Conservation (phyloP, 208 protist species). For the Trypanosoma mega region DNA sequence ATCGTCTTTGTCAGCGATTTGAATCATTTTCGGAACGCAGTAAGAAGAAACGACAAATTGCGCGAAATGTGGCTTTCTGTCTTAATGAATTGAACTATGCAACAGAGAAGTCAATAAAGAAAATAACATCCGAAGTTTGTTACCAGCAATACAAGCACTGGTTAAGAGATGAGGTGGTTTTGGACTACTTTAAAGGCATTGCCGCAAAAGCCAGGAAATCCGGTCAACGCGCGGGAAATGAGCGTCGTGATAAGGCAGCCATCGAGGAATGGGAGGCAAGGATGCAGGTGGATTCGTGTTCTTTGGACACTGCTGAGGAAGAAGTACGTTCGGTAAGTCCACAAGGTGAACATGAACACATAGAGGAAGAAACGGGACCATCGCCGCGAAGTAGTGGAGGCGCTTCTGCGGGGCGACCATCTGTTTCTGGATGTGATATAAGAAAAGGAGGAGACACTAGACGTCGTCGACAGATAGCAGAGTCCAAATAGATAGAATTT, state of each 20-base stretch:
- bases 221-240: slow-evolving; percentile 39
- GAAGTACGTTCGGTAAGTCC: slow-evolving; percentile 33
- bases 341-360: slow-evolving; percentile 4
- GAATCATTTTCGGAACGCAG: slow-evolving; percentile 74
- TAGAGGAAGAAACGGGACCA: slow-evolving; percentile 17
- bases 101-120: slow-evolving; percentile 72
- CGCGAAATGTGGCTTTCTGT: slow-evolving; percentile 85
- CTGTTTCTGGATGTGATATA: background rate
- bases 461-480: slow-evolving; percentile 1
- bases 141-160: slow-evolving; percentile 90
- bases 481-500: background rate
- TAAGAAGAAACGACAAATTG: slow-evolving; percentile 64
- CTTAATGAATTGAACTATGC: slow-evolving; percentile 81
- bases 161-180: slow-evolving; percentile 71
- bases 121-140: slow-evolving; percentile 79
- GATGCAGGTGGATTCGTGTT: slow-evolving; percentile 40
- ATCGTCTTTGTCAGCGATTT: slow-evolving; percentile 86
- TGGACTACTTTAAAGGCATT: slow-evolving; percentile 81
- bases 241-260: slow-evolving; percentile 63
- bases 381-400: slow-evolving; percentile 5
- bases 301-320: slow-evolving; percentile 6
- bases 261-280: slow-evolving; percentile 89
- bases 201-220: slow-evolving; percentile 69
- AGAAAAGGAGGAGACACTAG: background rate
- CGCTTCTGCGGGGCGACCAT: slow-evolving; percentile 7